A percentile compares a stretch with the other conserved stretches of the same genome.
Conservation (phyloP, 1,284 basidiomycete genomes). For the Trametes polyzona region DNA sequence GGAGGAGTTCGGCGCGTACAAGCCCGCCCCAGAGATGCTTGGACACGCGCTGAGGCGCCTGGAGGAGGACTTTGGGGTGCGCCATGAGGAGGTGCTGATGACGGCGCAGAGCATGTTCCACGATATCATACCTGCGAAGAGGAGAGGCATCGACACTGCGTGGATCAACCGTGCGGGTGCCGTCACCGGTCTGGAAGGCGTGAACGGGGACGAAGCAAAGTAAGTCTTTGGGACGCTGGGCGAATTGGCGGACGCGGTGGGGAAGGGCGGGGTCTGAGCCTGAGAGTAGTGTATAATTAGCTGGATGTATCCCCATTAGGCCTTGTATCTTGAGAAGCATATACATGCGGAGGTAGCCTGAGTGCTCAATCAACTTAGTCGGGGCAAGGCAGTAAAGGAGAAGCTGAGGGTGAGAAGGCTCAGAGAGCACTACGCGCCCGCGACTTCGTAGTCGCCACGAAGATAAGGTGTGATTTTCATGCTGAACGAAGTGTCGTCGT, state of each 20-base stretch:
- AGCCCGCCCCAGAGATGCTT: slow-evolving; percentile 66
- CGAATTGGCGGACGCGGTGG: slow-evolving; percentile 58
- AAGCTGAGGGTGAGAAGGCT: neutral
- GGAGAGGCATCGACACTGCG: slow-evolving; percentile 34
- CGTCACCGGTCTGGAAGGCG: slow-evolving; percentile 44
- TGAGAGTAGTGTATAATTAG: neutral
- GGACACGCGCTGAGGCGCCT: slow-evolving; percentile 52
- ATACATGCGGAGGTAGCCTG: too few relatives aligned
- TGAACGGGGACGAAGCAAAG: slow-evolving; percentile 39
- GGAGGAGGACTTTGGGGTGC: slow-evolving; percentile 46
- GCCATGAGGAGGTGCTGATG: slow-evolving; percentile 52
- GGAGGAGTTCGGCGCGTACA: slow-evolving; percentile 69
- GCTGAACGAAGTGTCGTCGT: too few relatives aligned
- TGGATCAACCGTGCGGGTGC: slow-evolving; percentile 65
- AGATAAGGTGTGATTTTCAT: too few relatives aligned
- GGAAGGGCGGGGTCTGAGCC: slow-evolving; percentile 31
- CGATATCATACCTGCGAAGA: slow-evolving; percentile 24
- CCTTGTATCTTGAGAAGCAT: too few relatives aligned
- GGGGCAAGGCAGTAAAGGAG: too few relatives aligned
- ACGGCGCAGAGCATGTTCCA: slow-evolving; percentile 59
- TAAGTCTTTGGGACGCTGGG: slow-evolving; percentile 62
- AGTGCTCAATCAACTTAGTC: too few relatives aligned
- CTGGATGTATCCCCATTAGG: too few relatives aligned
- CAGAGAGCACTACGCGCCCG: too few relatives aligned
- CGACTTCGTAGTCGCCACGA: too few relatives aligned